Conservation (phyloP, 306 rosid species). For the Fagus crenata region DNA sequence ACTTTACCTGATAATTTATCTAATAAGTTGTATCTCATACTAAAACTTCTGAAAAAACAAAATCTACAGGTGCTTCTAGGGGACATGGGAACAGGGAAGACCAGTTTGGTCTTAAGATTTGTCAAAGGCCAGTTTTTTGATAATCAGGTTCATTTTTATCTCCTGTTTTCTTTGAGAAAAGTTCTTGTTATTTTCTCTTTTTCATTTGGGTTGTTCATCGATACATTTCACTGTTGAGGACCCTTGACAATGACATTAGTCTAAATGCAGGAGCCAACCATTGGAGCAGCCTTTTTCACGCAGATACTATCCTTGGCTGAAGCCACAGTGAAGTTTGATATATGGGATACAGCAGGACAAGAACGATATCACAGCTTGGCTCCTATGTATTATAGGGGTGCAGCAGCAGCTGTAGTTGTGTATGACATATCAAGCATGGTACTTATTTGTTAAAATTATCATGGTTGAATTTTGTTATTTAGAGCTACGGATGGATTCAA, state of each 20-base stretch:
- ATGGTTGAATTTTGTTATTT: not conserved
- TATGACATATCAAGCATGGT: constrained; percentile 73
- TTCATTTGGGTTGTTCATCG: not conserved
- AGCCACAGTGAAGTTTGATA: constrained; percentile 85
- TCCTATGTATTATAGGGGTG: constrained; percentile 95
- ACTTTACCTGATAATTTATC: not conserved
- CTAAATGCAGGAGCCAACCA: constrained; percentile 74
- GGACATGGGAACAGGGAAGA: constrained; percentile 62
- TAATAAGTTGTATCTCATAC: not conserved
- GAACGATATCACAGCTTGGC: constrained; percentile 89
- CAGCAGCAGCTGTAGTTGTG: constrained; percentile 83
- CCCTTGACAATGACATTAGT: constrained; percentile 9
- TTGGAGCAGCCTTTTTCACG: constrained; percentile 93
- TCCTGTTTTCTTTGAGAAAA: constrained; percentile 10
- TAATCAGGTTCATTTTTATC: constrained; percentile 53
- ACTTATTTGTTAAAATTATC: constrained; percentile 21
- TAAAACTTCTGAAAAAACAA: not conserved
- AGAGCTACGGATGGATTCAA: not conserved
- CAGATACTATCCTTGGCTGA: constrained; percentile 76
- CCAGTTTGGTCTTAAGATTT: constrained; percentile 76
- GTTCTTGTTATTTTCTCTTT: too few relatives aligned
- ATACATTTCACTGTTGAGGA: not conserved
- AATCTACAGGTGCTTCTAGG: constrained; percentile 50
- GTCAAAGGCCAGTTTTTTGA: constrained; percentile 73
- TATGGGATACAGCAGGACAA: constrained; percentile 98